Percentiles rank a stretch among this genome's conserved stretches.
These are phyloP conservation scores for Solanum clarkiae DNA, from an alignment of 257 asterid species.

Conservation along the genomic window DNA sequence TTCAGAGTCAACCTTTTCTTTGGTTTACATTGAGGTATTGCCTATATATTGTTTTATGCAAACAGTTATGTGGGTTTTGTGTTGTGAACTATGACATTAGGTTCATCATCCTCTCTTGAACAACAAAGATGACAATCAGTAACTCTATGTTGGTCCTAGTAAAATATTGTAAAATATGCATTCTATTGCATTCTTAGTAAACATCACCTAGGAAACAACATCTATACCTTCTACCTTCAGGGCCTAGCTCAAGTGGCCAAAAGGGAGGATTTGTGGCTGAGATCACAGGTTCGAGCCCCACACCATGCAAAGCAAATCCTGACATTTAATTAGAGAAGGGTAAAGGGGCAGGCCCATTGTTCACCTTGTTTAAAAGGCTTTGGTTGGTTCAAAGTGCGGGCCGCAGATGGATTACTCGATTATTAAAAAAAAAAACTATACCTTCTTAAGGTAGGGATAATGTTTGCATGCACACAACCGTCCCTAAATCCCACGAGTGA, in stretches of 20 bases:
- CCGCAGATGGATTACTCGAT: no score
- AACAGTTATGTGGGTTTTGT: background rate
- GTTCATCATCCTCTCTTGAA: background rate
- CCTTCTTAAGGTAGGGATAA: background rate
- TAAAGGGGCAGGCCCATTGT: no score
- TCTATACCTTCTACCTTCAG: no score
- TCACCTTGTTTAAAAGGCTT: no score
- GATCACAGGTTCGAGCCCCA: no score
- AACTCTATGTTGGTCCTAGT: background rate
- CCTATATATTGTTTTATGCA: background rate
- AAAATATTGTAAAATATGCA: background rate
- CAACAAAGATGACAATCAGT: background rate
- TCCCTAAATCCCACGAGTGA: background rate
- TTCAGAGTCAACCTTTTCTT: background rate
- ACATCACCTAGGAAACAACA: background rate
- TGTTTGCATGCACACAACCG: background rate
- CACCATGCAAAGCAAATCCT: no score
- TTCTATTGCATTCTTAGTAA: background rate
- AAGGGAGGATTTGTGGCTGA: no score
- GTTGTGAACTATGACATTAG: background rate
- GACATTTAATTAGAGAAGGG: no score
- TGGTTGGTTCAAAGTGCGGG: no score
- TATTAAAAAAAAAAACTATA: no score
- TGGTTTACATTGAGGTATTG: background rate
- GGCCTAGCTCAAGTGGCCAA: no score